Evolutionary conservation across 2,329 filamentous ascomycete species (phyloP).

Genomic region (Stenocarpella maydis): DNA sequence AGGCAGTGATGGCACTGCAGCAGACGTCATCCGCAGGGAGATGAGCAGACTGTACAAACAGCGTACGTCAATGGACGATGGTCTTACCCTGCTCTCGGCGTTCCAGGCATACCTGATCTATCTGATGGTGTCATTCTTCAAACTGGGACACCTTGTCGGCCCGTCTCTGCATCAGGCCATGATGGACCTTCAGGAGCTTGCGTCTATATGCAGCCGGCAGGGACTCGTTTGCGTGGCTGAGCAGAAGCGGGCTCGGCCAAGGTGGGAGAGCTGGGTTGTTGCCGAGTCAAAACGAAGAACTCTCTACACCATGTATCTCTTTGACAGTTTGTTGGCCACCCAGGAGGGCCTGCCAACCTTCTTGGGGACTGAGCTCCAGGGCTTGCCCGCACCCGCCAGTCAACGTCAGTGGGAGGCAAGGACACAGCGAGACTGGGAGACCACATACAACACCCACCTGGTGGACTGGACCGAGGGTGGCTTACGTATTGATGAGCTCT

Average conservation of each 20-base stretch:
- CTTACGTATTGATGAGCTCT: conserved; percentile 60
- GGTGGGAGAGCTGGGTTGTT: conserved; percentile 63
- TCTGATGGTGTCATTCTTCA: conserved; percentile 57
- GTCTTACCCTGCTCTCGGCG: conserved; percentile 48
- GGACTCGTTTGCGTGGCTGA: conserved; percentile 49
- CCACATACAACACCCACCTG: conserved; percentile 52
- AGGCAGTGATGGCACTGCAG: conserved; percentile 44
- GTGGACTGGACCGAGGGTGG: conserved; percentile 51
- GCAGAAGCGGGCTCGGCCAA: conserved; percentile 46
- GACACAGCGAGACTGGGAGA: conserved; percentile 51
- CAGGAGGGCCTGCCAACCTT: conserved; percentile 55
- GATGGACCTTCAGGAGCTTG: conserved; percentile 28
- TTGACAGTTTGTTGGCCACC: conserved; percentile 52
- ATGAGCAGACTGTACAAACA: conserved; percentile 51
- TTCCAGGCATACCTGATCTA: conserved; percentile 66
- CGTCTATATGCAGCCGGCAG: conserved; percentile 52
- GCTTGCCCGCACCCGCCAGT: conserved; percentile 51
- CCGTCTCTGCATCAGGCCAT: not conserved
- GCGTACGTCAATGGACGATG: conserved; percentile 39
- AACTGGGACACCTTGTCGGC: conserved; percentile 35
- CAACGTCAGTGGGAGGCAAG: conserved; percentile 54
- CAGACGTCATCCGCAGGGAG: conserved; percentile 49
- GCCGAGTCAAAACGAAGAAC: conserved; percentile 61
- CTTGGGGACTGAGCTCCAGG: conserved; percentile 56
- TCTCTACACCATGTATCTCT: conserved; percentile 60